These are phyloP conservation scores for Exophiala spinifera DNA, from an alignment of 2,329 filamentous ascomycete species.

Conservation along the genomic window DNA sequence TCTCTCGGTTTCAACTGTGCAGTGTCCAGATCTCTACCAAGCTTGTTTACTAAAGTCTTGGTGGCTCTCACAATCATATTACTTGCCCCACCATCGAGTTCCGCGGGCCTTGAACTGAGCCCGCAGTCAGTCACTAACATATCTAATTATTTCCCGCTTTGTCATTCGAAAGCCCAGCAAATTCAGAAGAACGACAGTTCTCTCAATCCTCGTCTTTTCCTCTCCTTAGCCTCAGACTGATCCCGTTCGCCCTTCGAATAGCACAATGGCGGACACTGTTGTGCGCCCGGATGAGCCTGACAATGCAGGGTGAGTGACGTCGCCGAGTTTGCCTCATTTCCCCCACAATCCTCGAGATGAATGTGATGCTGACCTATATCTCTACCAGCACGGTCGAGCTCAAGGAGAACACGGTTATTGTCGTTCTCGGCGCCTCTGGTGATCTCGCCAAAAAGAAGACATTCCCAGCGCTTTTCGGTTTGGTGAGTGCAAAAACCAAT, in stretches of 20 bases:
- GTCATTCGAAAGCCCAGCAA: slow-evolving; percentile 11
- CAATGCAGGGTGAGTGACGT: slow-evolving; percentile 50
- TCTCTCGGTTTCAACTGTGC: background rate
- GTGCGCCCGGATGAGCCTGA: slow-evolving; percentile 49
- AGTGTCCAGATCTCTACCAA: background rate
- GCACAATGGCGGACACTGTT: slow-evolving; percentile 51
- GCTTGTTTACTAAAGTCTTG: background rate
- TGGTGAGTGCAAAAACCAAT: slow-evolving; percentile 63
- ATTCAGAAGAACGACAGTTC: slow-evolving; percentile 1
- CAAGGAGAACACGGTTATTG: slow-evolving; percentile 96
- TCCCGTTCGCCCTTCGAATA: slow-evolving; percentile 1
- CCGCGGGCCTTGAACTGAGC: background rate
- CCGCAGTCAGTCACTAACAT: background rate
- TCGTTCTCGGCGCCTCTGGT: slow-evolving; percentile 94
- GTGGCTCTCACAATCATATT: background rate
- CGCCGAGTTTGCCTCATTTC: too few relatives aligned
- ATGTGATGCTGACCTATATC: background rate
- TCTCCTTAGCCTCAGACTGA: background rate
- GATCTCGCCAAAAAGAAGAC: slow-evolving; percentile 99
- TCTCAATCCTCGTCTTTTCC: background rate
- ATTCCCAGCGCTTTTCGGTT: slow-evolving; percentile 95
- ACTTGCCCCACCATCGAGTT: slow-evolving; percentile 1
- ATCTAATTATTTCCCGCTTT: slow-evolving; percentile 10
- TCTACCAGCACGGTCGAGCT: slow-evolving; percentile 76
- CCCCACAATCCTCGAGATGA: background rate